These are phyloP conservation scores for Ophiostoma himal-ulmi DNA, from an alignment of 2,329 filamentous ascomycete species.

Conservation along the genomic window DNA sequence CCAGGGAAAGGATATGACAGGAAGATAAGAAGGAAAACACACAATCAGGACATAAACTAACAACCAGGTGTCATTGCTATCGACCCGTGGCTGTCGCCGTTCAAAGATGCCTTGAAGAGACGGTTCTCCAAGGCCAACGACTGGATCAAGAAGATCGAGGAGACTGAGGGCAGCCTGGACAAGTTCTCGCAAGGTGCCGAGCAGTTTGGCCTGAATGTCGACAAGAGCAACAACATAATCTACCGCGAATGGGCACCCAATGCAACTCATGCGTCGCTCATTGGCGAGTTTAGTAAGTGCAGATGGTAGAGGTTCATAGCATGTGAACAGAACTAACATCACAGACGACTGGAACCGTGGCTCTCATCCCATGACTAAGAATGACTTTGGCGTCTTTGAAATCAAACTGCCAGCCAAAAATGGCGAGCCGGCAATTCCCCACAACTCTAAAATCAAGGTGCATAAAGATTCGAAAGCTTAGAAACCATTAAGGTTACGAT, in stretches of 20 bases:
- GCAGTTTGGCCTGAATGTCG: conserved; percentile 77
- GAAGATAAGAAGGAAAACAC: not conserved
- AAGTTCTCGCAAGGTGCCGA: conserved; percentile 85
- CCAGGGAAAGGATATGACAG: not conserved
- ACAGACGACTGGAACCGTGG: conserved; percentile 79
- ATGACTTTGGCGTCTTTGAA: conserved; percentile 81
- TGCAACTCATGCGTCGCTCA: conserved; percentile 73
- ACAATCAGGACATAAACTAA: not conserved
- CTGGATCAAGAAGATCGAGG: conserved; percentile 80
- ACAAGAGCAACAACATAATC: conserved; percentile 72
- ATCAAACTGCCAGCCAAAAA: conserved; percentile 65
- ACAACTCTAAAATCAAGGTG: conserved; percentile 96
- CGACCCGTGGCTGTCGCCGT: conserved; percentile 85
- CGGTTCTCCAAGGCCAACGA: conserved; percentile 74
- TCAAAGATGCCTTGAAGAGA: conserved; percentile 67
- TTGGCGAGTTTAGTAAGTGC: conserved; percentile 84
- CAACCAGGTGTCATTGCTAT: conserved; percentile 70
- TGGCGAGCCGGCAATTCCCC: conserved; percentile 72
- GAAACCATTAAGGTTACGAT: too few relatives aligned
- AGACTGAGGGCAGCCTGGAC: conserved; percentile 80
- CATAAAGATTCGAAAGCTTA: conserved; percentile 20
- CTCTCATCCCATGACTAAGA: conserved; percentile 80
- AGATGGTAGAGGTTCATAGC: not conserved
- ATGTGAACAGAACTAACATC: not conserved
- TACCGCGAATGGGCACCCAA: conserved; percentile 98